Conservation (phyloP, 352 stramenopile genomes). For the Globisporangium nunn region DNA sequence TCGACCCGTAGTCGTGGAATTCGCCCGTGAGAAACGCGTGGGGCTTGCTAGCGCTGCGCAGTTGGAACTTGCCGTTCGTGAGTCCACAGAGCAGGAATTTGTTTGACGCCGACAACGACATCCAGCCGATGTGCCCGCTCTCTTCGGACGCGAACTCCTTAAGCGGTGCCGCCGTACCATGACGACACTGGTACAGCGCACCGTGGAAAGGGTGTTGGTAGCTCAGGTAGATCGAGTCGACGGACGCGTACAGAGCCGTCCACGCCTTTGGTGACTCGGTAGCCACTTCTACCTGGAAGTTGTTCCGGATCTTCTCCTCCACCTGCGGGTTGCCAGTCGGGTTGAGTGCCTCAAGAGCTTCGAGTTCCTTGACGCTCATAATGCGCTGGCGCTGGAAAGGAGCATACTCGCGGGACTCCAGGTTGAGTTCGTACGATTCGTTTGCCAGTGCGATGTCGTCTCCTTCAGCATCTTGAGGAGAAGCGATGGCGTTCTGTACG, state of each 20-base stretch:
- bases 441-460: conserved; percentile 21
- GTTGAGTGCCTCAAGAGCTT: conserved; percentile 36
- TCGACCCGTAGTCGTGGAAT: conserved; percentile 56
- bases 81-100: conserved; percentile 73
- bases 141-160: conserved; percentile 38
- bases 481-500: not conserved
- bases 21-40: conserved; percentile 65
- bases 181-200: conserved; percentile 28
- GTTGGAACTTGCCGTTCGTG: conserved; percentile 75
- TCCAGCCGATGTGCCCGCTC: conserved; percentile 23
- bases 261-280: conserved; percentile 20
- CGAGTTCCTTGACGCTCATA: conserved; percentile 46
- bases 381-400: conserved; percentile 34
- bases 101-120: conserved; percentile 39
- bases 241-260: conserved; percentile 31
- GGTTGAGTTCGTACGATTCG: conserved; percentile 45
- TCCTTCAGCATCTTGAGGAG: conserved; percentile 5
- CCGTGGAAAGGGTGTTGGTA: conserved; percentile 27
- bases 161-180: conserved; percentile 20
- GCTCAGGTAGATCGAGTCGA: conserved; percentile 44
- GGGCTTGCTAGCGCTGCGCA: conserved; percentile 43
- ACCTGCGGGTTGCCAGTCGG: conserved; percentile 26
- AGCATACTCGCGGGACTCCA: conserved; percentile 32
- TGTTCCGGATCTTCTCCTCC: conserved; percentile 38
- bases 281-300: conserved; percentile 40